phyloP scores from a whole-genome alignment of 441 rosid genomes.

The Syzygium malaccense region DNA sequence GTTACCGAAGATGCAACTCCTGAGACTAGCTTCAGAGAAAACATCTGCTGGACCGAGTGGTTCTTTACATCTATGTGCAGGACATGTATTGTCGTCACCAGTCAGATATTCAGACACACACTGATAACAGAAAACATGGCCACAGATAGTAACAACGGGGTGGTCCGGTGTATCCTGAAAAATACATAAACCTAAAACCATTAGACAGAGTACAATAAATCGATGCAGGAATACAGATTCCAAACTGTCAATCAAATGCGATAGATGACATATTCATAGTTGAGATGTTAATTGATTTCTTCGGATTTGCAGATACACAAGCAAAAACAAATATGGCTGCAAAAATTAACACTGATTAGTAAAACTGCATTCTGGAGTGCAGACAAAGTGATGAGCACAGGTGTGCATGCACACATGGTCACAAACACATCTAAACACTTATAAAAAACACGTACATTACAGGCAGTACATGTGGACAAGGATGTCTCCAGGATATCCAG shows the following conservation, averaged over 20 bases:
- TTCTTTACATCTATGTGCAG: conserved; percentile 60
- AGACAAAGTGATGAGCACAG: background rate
- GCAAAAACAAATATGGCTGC: background rate
- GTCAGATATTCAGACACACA: conserved; percentile 69
- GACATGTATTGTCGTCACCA: conserved; percentile 84
- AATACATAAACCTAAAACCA: background rate
- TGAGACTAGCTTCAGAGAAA: conserved; percentile 65
- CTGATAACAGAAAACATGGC: conserved; percentile 87
- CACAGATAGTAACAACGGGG: conserved; percentile 84
- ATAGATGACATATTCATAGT: background rate
- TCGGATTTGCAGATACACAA: background rate
- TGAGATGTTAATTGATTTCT: background rate
- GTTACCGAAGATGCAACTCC: conserved; percentile 41
- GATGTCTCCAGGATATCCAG: conserved; percentile 50
- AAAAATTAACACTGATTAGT: background rate
- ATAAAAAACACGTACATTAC: conserved; percentile 49
- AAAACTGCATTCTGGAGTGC: background rate
- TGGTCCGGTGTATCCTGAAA: conserved; percentile 93
- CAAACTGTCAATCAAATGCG: background rate
- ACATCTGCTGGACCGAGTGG: conserved; percentile 67
- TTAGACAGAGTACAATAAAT: background rate
- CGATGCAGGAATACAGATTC: background rate
- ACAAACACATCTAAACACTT: background rate
- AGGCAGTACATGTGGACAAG: conserved; percentile 59
- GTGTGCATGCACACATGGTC: background rate